Evolutionary conservation across 768 basidiomycete genomes (phyloP).

Genomic region (Lactarius psammicola): DNA sequence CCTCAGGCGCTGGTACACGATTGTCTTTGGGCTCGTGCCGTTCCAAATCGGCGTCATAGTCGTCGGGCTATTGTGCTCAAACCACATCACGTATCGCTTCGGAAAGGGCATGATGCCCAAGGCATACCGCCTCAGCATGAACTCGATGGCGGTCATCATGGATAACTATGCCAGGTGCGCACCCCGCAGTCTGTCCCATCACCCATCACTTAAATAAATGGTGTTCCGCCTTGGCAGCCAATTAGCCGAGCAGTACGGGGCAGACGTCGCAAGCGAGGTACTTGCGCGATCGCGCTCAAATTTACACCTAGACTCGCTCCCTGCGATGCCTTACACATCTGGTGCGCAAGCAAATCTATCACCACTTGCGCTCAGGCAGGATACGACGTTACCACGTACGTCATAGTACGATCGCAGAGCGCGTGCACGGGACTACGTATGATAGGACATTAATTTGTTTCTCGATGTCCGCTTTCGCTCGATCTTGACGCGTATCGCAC

Average conservation of each 20-base stretch:
- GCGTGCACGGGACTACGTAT: background rate
- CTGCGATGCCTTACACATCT: constrained; percentile 34
- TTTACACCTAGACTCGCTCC: constrained; percentile 41
- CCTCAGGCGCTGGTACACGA: constrained; percentile 63
- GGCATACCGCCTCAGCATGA: constrained; percentile 71
- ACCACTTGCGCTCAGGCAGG: constrained; percentile 4
- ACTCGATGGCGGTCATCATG: constrained; percentile 79
- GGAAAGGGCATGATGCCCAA: constrained; percentile 89
- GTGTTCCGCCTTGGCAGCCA: constrained; percentile 54
- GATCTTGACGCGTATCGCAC: background rate
- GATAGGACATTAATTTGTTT: background rate
- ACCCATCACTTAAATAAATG: constrained; percentile 5
- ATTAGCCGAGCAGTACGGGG: constrained; percentile 72
- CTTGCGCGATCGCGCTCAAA: constrained; percentile 57
- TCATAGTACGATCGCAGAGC: background rate
- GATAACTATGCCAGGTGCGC: constrained; percentile 76
- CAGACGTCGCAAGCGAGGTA: constrained; percentile 58
- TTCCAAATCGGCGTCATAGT: constrained; percentile 64
- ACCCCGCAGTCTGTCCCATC: background rate
- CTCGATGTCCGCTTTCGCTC: background rate
- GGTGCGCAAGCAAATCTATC: background rate
- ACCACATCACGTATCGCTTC: constrained; percentile 84
- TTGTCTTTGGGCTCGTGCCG: constrained; percentile 65
- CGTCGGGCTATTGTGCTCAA: constrained; percentile 65
- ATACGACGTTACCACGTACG: background rate